Evolutionary conservation across 345 rosid species (phyloP), one percentile per base, ranked within the genome.

Genomic region (Trapa incisa): DNA sequence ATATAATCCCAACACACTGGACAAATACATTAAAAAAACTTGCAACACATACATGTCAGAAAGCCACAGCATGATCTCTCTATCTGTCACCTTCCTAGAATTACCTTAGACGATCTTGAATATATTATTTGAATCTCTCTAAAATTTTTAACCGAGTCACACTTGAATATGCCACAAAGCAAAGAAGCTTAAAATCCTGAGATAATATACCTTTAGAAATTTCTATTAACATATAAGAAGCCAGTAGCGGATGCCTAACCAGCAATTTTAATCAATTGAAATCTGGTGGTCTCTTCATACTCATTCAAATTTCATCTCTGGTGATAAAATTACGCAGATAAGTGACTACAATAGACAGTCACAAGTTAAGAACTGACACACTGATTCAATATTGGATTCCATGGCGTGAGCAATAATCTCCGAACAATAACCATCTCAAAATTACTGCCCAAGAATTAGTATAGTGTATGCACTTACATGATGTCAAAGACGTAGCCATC

Each of bases 401-500:
- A 33, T 10, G 8, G 35, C 62, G 1, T 7, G 12, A 2, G 5
- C 62, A 33, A 6, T 6, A 9, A 32, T 6, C 43, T 1, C 37
- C 3, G 3, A 57, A 29, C 5, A 22, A 5, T 56, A 57, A 57
- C 9, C 12, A 57, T 57, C 32, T 57, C 37, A 57, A 57, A 6
- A 47, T 56, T 2, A 61, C 32, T 68, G 37, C 15, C 47, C 47
- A 48, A 61, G 45, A 32, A 47, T 33, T 29, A 33, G 29, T 53
- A 29, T 32, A n/a, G 29, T 22, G 29, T 22, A 22, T 22, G 29
- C 39, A 80, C 96, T 70, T 56, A 93, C 97, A 88, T 85, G 64
- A 88, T 33, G n/a, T 93, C 96, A 65, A 92, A 93, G 69, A 93
- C 87, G 75, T 91, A 84, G 38, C 98, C 98, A 68, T 93, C 96